Evolutionary conservation across 1,139 yeast genomes (phyloP), one percentile per base, ranked within the genome.

Genomic region (Candida neerlandica): DNA sequence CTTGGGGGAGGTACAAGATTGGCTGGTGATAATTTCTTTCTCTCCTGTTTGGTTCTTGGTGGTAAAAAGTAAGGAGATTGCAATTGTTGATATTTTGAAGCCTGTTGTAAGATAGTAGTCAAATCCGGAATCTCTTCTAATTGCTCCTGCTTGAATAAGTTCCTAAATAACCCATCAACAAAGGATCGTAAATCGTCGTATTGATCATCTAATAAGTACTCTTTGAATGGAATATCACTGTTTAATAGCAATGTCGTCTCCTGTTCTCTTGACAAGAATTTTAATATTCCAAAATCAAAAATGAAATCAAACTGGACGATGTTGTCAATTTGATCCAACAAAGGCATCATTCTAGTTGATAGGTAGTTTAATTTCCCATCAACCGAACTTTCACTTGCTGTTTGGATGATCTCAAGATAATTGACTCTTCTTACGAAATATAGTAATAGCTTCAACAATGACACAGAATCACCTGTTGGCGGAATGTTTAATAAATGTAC

Each of bases 11-110:
- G 18, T 11, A 26, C 33, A 26, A 26, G 41, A 23, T 23, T 34
- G 4, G 26, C 6, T 14, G 37, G 44, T 12, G 35, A 21, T 18
- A 33, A 39, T 43, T 47, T 49, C 19, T 41, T 46, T 35, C 23
- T 33, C n/a, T 55, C 58, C 5, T 47, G 44, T 44, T 52, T 49
- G 26, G 63, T 57, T 54, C 71, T 50, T 4, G 75, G 69, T 2
- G 78, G 75, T 44, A 75, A 59, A 51, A 67, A 73, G 53, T 64
- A 67, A 1, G 72, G 70, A 29, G 67, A 63, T 45, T 64, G 63
- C 35, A 54, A 57, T 45, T 65, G 63, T 47, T 64, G 68, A 53
- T 68, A 68, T n/a, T 58, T 52, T 5, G 60, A 49, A 4, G 77
- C 68, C 41, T 65, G 66, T 14, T 63, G 62, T 34, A 75, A 60